Evolutionary conservation across 2,329 filamentous ascomycete species (phyloP).

Genomic region (Daldinia sp.): DNA sequence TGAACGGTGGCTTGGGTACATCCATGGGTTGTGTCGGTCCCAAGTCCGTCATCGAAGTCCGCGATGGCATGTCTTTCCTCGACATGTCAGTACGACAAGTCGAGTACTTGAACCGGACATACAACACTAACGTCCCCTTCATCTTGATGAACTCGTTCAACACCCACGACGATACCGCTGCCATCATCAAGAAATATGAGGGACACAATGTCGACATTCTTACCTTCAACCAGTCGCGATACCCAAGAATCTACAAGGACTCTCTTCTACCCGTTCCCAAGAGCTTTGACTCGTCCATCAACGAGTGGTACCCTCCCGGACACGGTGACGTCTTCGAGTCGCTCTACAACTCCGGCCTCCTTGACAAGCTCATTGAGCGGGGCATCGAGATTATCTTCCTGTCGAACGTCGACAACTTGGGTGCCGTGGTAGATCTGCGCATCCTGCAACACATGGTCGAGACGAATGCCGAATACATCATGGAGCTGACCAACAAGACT

Average conservation of each 20-base stretch:
- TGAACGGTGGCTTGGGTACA: slow-evolving; percentile 98
- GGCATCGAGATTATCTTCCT: slow-evolving; percentile 99
- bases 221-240: slow-evolving; percentile 99
- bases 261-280: slow-evolving; percentile 96
- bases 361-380: slow-evolving; percentile 94
- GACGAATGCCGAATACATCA: slow-evolving; percentile 97
- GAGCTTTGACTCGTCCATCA: slow-evolving; percentile 85
- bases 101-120: slow-evolving; percentile 98
- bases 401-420: slow-evolving; percentile 98
- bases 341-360: slow-evolving; percentile 97
- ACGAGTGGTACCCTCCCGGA: slow-evolving; percentile 98
- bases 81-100: slow-evolving; percentile 99
- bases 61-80: slow-evolving; percentile 99
- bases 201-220: slow-evolving; percentile 99
- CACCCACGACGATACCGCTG: slow-evolving; percentile 96
- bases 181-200: slow-evolving; percentile 99
- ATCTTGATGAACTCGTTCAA: slow-evolving; percentile 99
- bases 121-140: slow-evolving; percentile 96
- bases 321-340: slow-evolving; percentile 99
- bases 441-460: slow-evolving; percentile 99
- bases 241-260: slow-evolving; percentile 98
- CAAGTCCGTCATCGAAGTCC: slow-evolving; percentile 99
- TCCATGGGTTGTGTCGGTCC: slow-evolving; percentile 99
- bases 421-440: slow-evolving; percentile 95
- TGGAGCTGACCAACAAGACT: slow-evolving; percentile 99